phyloP scores from a whole-genome alignment of 2,329 filamentous ascomycete species.

The Beauveria sp. region DNA sequence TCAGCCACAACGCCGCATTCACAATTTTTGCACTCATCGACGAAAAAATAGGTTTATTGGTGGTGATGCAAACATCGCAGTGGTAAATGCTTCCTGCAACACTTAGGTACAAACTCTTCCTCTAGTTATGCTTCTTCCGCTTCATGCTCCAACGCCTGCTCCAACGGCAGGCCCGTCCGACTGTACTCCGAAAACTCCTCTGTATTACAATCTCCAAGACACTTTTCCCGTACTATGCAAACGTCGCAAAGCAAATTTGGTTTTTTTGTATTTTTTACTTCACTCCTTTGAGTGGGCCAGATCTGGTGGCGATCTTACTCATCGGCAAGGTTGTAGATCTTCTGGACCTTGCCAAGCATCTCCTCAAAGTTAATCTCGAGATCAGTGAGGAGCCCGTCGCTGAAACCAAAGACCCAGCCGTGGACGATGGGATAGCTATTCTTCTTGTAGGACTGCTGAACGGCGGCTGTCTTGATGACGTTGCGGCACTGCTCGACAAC shows the following conservation, averaged over 20 bases:
- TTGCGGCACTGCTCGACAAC: slow-evolving; percentile 71
- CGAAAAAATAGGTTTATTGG: not conserved
- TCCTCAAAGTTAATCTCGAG: slow-evolving; percentile 54
- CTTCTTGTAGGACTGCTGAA: slow-evolving; percentile 62
- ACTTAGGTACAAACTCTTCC: not conserved
- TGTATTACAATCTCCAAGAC: not conserved
- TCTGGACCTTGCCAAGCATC: slow-evolving; percentile 50
- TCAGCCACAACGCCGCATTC: not conserved
- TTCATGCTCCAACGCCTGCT: slow-evolving; percentile 1
- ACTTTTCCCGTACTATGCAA: not conserved
- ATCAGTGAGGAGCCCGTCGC: slow-evolving; percentile 59
- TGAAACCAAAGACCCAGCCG: slow-evolving; percentile 66
- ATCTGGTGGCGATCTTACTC: slow-evolving; percentile 13
- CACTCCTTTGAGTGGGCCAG: not conserved
- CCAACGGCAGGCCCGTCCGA: not conserved
- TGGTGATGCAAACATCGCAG: not conserved
- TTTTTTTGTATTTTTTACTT: not conserved
- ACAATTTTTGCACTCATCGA: not conserved
- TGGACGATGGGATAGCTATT: slow-evolving; percentile 63
- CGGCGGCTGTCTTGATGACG: slow-evolving; percentile 69
- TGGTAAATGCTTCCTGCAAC: not conserved
- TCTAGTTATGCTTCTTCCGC: not conserved
- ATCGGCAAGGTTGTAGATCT: slow-evolving; percentile 53
- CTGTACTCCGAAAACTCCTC: not conserved
- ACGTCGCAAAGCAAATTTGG: not conserved